These are phyloP conservation scores for Phylloporus arenicola DNA, from an alignment of 768 basidiomycete genomes.

Conservation along the genomic window DNA sequence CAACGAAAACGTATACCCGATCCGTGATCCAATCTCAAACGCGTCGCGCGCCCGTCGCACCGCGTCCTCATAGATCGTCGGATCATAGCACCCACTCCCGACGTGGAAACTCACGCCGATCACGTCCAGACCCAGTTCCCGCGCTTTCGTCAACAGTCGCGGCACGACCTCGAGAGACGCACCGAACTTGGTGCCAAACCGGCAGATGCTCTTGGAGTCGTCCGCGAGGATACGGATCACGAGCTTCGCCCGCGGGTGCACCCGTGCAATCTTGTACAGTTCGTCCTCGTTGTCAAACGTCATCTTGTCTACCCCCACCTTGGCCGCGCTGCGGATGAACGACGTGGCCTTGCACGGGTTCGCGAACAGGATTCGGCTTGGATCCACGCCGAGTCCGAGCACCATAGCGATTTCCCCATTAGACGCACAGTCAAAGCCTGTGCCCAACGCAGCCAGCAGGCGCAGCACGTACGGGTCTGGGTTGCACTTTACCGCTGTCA, in stretches of 20 bases:
- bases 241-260: conserved; percentile 77
- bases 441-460: conserved; percentile 81
- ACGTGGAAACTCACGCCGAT: conserved; percentile 98
- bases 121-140: conserved; percentile 75
- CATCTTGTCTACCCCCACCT: conserved; percentile 82
- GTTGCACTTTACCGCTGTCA: conserved; percentile 92
- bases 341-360: conserved; percentile 98
- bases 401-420: conserved; percentile 87
- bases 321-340: conserved; percentile 82
- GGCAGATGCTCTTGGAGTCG: conserved; percentile 91
- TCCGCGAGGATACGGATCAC: conserved; percentile 96
- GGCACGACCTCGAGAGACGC: conserved; percentile 80
- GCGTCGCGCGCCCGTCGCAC: conserved; percentile 73
- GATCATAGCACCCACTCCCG: conserved; percentile 94
- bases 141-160: conserved; percentile 71
- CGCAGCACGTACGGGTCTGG: conserved; percentile 93
- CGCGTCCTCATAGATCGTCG: conserved; percentile 85
- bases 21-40: conserved; percentile 81
- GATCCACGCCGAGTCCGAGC: conserved; percentile 63
- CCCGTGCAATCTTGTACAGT: conserved; percentile 82
- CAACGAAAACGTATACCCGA: conserved; percentile 76
- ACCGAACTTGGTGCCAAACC: conserved; percentile 95
- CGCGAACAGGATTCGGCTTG: conserved; percentile 89
- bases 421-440: conserved; percentile 97
- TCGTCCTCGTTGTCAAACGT: conserved; percentile 99